phyloP scores from a whole-genome alignment of 768 basidiomycete species.

The Saitozyma sp. region DNA sequence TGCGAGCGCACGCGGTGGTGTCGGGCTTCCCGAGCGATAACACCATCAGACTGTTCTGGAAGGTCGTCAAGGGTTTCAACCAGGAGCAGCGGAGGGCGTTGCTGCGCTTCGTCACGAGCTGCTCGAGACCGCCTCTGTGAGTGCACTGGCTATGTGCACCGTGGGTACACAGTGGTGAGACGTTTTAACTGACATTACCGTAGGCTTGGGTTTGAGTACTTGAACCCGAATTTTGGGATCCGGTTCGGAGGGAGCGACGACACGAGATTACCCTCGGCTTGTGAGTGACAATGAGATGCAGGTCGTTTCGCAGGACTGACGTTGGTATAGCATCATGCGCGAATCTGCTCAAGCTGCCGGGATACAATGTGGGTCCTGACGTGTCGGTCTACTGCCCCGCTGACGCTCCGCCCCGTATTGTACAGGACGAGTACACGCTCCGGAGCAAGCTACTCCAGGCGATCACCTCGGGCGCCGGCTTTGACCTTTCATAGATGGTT shows the following conservation, averaged over 20 bases:
- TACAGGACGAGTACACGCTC: conserved; percentile 65
- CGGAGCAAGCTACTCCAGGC: conserved; percentile 78
- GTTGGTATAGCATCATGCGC: conserved; percentile 82
- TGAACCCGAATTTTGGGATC: conserved; percentile 85
- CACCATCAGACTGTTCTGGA: conserved; percentile 82
- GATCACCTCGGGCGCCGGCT: conserved; percentile 83
- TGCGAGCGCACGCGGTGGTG: conserved; percentile 66
- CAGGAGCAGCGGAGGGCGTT: conserved; percentile 76
- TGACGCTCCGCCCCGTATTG: conserved; percentile 55
- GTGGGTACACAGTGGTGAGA: not conserved
- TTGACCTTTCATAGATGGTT: conserved; percentile 76
- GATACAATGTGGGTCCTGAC: conserved; percentile 29
- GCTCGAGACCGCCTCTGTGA: conserved; percentile 79
- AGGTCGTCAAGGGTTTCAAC: conserved; percentile 73
- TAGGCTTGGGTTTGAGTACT: conserved; percentile 52
- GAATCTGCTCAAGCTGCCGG: conserved; percentile 77
- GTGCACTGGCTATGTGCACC: conserved; percentile 64
- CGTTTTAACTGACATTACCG: conserved; percentile 1
- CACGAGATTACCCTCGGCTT: conserved; percentile 47
- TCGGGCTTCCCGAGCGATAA: conserved; percentile 80
- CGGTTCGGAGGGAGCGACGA: conserved; percentile 73
- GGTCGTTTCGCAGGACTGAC: not conserved
- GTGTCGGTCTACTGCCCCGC: conserved; percentile 57
- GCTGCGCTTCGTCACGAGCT: conserved; percentile 89
- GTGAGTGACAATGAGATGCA: conserved; percentile 55